Conservation (phyloP, 805 yeast genomes). For the Candida awuae region DNA sequence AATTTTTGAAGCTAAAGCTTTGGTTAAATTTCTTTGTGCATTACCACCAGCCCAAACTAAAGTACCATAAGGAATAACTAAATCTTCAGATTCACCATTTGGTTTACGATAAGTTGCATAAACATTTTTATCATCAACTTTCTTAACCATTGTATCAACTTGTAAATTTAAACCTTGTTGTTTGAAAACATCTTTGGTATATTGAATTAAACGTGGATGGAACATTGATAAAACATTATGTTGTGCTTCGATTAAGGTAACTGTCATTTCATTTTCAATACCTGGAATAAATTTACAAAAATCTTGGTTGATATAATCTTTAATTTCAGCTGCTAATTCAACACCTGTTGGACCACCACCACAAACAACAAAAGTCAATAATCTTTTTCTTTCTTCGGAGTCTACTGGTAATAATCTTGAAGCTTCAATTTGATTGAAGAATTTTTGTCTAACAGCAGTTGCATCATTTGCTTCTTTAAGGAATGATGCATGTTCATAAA, state of each 20-base stretch:
- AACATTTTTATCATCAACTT: conserved; percentile 65
- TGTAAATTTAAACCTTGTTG: conserved; percentile 60
- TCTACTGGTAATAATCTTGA: conserved; percentile 72
- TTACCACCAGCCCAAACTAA: conserved; percentile 98
- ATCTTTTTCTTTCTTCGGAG: conserved; percentile 69
- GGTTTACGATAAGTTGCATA: conserved; percentile 59
- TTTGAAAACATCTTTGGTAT: conserved; percentile 72
- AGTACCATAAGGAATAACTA: conserved; percentile 76
- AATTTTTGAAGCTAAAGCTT: conserved; percentile 56
- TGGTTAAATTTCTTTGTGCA: conserved; percentile 72
- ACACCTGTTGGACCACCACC: conserved; percentile 99
- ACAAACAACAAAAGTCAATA: conserved; percentile 82
- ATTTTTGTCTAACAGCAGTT: conserved; percentile 67
- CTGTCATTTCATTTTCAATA: conserved; percentile 72
- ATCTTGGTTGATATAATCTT: conserved; percentile 90
- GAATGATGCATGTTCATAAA: conserved; percentile 77
- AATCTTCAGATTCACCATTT: conserved; percentile 54
- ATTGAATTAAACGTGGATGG: conserved; percentile 59
- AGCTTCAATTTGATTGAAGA: conserved; percentile 84
- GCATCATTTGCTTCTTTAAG: conserved; percentile 88
- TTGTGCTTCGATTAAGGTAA: conserved; percentile 81
- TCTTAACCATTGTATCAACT: conserved; percentile 83
- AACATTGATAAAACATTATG: conserved; percentile 80
- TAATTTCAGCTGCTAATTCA: conserved; percentile 93
- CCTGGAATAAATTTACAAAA: conserved; percentile 83